Evolutionary conservation across 2,329 filamentous ascomycete species (phyloP).

Genomic region (Thielaviopsis euricoi): DNA sequence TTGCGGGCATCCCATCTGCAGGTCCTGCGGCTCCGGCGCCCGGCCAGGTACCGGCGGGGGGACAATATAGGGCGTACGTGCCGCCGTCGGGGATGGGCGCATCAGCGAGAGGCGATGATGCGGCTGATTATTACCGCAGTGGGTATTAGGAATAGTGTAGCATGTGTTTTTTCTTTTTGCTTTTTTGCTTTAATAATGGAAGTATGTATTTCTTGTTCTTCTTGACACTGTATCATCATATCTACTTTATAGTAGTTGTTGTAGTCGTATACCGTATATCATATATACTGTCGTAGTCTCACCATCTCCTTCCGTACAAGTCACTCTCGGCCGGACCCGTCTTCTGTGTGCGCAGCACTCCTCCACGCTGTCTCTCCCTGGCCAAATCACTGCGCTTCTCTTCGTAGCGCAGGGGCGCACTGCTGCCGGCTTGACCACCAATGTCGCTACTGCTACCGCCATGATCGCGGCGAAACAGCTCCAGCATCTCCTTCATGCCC

Average conservation of each 20-base stretch:
- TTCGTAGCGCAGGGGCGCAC: background rate
- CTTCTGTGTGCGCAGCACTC: conserved; percentile 13
- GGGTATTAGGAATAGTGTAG: conserved; percentile 1
- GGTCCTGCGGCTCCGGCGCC: conserved; percentile 15
- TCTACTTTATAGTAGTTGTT: background rate
- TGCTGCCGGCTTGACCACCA: too few relatives aligned
- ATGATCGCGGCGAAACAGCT: conserved; percentile 53
- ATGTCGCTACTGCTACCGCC: conserved; percentile 8
- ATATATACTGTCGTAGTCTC: background rate
- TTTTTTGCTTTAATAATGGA: too few relatives aligned
- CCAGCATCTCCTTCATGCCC: conserved; percentile 82
- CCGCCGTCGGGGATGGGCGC: conserved; percentile 28
- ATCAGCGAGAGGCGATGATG: conserved; percentile 24
- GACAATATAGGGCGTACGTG: conserved; percentile 44
- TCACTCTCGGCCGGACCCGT: conserved; percentile 17
- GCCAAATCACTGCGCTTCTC: conserved; percentile 12
- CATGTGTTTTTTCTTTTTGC: too few relatives aligned
- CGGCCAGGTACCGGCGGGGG: conserved; percentile 14
- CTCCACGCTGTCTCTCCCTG: conserved; percentile 17
- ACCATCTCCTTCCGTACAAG: conserved; percentile 29
- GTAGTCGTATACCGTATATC: background rate
- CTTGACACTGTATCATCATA: too few relatives aligned
- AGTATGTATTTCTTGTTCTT: too few relatives aligned
- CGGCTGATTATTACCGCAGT: conserved; percentile 38
- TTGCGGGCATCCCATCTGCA: conserved; percentile 24